Base-by-base conservation (phyloP, 495 filamentous ascomycete genomes). In the Ramalina peruviana region DNA sequence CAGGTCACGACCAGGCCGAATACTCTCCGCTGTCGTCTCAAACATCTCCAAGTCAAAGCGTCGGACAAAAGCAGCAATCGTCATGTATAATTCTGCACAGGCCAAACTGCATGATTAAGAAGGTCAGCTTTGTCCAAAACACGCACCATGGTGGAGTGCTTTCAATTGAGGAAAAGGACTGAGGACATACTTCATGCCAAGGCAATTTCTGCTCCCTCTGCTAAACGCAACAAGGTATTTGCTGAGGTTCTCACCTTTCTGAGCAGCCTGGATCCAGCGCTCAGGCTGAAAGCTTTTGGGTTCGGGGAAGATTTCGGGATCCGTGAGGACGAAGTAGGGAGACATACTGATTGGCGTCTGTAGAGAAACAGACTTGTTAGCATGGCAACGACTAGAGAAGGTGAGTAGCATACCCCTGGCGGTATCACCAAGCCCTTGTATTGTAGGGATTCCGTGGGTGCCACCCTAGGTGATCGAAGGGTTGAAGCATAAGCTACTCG, bases 331-430 rank as follows among this genome's bases (percentile, higher is more conserved):
- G 49, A 71, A 66, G 53, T 66, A 68, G 11, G 65, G 60, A 7
- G 68, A 68, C 59, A 71, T 72, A 45, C 68, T 69, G 30, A 79
- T 62, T 0, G 73, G 66, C 0, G 67, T 72, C 23, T 68, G 57
- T 40, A 25, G 9, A 20, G 12, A 26, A 38, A 40, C 21, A 16
- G 33, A 25, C 2, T 26, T 17, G 27, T 47, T 10, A 48, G 11
- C 25, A 48, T 16, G 3, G 13, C 15, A 1, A 51, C 11, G 50
- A 15, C n/a, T n/a, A 11, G 23, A 37, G 13, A 1, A 58, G 56
- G 30, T 33, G 12, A 13, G 12, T 33, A 33, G 12, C 30, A 59
- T 58, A 58, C 60, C 3, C 50, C 62, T 15, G 64, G 36, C 15
- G 65, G 62, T 40, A 66, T 69, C 26, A 49, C 46, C 61, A 62